Base-by-base conservation (phyloP, 805 yeast genomes). In the Yamadazyma akitaensis region DNA sequence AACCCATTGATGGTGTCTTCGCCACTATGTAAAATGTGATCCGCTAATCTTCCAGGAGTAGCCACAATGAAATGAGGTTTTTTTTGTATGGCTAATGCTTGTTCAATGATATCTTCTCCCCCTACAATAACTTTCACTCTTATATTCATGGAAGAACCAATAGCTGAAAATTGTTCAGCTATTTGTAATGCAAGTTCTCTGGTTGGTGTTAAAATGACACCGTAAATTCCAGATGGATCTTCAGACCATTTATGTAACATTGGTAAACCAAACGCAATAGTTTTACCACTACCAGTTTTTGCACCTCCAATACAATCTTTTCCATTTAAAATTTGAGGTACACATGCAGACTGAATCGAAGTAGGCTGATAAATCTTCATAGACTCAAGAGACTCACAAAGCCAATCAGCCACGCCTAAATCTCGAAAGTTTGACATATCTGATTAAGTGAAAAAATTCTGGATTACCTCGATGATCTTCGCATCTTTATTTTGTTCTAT, bases 251-350 rank as follows among this genome's bases (percentile, higher is more conserved):
- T 77, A 1, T 96, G 81, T 46, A 94, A 72, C 88, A 94, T 92
- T 2, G 99, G 99, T n/a, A 89, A 95, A 1, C 92, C 98, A 75
- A 94, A 94, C 1, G 98, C 97, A 18, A 94, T 82, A 1, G 99
- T 94, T 63, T 94, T 94, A 78, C 99, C 99, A 14, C 96, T 85
- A 67, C 99, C 99, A 0, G 99, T 94, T 64, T 87, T 87, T 28
- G 99, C 99, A 37, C 99, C 99, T 43, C 99, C 99, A 43, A 94
- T 92, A 67, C 97, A 91, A 63, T 91, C 96, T 55, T 83, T 78
- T 7, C 96, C 97, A 36, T 73, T 74, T 33, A 94, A 62, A 47
- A 94, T 87, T 47, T 84, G 79, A 0, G 98, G 98, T 40, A 94
- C 92, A 61, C 97, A 89, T 3, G 89, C 88, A 8, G 71, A 61